Base-by-base conservation (phyloP, 2,329 filamentous ascomycete species). In the Drechslera avenae region DNA sequence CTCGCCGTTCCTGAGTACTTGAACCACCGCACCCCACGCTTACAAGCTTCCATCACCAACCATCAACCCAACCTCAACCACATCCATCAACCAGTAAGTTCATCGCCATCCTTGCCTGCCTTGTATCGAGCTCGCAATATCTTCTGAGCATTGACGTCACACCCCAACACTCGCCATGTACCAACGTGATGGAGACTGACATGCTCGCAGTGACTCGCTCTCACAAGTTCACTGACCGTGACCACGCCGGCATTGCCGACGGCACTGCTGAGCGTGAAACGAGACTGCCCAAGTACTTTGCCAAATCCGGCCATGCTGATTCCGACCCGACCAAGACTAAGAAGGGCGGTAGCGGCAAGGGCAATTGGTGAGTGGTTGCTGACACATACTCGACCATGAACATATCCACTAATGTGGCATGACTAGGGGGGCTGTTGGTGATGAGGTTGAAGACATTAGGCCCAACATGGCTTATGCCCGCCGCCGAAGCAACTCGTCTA, bases 151-250 rank as follows among this genome's bases (percentile, higher is more conserved):
- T 28, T 10, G 21, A 23, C 26, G 26, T 28, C 26, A 10, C 9
- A n/a, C 14, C 33, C n/a, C 9, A 13, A 26, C 41, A 28, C 9
- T 8, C 23, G 12, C 26, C 26, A 28, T 28, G 3, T 10, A 28
- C 3, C 26, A 28, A 12, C 12, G 26, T 13, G 10, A 28, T 13
- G 26, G 26, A 28, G 26, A 28, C 26, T 28, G 26, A 28, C 26
- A 28, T 10, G 9, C 26, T 28, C 26, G 10, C 21, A 96, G 92
- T 99, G 93, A 97, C 94, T 80, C 93, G 94, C 75, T 95, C 93
- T 61, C 90, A 93, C 85, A 99, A 97, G 82, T 85, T 83, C 81
- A 96, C 91, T 79, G 91, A 96, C 77, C 92, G 92, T 78, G 89
- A 95, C 81, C 89, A 96, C 79, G 85, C 86, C 67, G 88, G 83